Base-by-base conservation (phyloP, 352 stramenopile species). In the Pythium scleroteichum region DNA sequence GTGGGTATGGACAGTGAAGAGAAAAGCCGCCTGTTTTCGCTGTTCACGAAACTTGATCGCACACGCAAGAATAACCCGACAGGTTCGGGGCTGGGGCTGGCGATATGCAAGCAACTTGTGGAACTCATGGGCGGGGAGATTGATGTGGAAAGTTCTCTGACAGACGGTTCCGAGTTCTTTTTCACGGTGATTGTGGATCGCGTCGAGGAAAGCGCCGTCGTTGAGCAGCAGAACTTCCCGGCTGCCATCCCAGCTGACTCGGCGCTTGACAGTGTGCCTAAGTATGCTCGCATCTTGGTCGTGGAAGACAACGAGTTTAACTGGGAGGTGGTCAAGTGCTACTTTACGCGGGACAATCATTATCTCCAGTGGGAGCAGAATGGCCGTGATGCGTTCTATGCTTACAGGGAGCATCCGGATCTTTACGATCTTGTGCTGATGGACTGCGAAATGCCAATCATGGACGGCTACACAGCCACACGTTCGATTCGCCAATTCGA, bases 291-390 rank as follows among this genome's bases (percentile, higher is more conserved):
- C 0, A 92, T 94, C 41, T 68, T 94, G 58, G 81, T 92, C 10
- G 85, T 92, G 7, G 87, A 96, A 73, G 87, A 96, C 66, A 96
- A 96, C 45, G 85, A 96, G 48, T 94, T 96, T 61, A 96, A 96
- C 45, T 95, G 85, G 87, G 85, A 96, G 69, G 85, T 96, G 7
- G 84, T 96, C 40, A 94, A 94, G 55, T 92, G 82, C 60, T 95
- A 90, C 52, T 88, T 89, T 53, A 79, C 77, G 45, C 77, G 91
- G 47, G 85, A 90, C 44, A 87, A 94, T 46, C 85, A 94, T 54
- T 52, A 91, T 12, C 59, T 94, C 19, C 85, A 92, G 51, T 94
- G 85, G 85, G 82, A 91, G 50, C 82, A 80, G 19, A 94, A 94
- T 48, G 85, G 85, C 1, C 69, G 74, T 17, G 79, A 92, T 35